These are phyloP conservation scores for Hericium coralloides DNA, from an alignment of 768 basidiomycete species.

Conservation along the genomic window DNA sequence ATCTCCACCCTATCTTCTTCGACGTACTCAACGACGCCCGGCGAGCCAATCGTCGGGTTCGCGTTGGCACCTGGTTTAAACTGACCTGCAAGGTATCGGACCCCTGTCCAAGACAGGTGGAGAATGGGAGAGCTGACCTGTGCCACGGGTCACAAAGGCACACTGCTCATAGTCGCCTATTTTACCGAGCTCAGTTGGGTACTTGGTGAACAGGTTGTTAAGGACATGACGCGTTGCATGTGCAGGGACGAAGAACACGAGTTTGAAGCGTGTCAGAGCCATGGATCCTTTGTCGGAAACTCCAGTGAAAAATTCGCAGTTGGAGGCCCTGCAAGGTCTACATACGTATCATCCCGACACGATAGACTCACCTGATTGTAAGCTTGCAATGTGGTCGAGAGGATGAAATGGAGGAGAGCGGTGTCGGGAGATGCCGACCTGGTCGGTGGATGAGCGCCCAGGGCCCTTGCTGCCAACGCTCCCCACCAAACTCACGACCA, in stretches of 20 bases:
- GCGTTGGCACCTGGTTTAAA: constrained; percentile 34
- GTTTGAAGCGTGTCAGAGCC: constrained; percentile 29
- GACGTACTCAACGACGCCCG: constrained; percentile 36
- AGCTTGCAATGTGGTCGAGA: too few relatives aligned
- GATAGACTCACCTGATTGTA: too few relatives aligned
- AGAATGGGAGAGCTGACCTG: constrained; percentile 25
- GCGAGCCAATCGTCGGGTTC: constrained; percentile 35
- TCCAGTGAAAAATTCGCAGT: too few relatives aligned
- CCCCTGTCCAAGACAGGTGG: not conserved
- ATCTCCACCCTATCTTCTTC: constrained; percentile 49
- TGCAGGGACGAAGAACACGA: constrained; percentile 44
- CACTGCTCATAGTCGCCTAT: constrained; percentile 44
- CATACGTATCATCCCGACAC: too few relatives aligned
- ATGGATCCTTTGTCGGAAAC: not conserved
- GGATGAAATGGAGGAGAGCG: not conserved
- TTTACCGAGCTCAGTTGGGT: constrained; percentile 37
- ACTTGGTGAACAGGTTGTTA: constrained; percentile 36
- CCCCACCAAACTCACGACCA: constrained; percentile 1
- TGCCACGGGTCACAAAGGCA: constrained; percentile 47
- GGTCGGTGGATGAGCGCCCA: not conserved
- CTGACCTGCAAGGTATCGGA: constrained; percentile 27
- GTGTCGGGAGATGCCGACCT: not conserved
- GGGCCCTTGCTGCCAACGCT: not conserved
- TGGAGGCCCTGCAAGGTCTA: too few relatives aligned
- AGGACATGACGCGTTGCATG: constrained; percentile 32